A percentile compares a stretch with the other conserved stretches of the same genome.
Evolutionary conservation across 345 rosid genomes (phyloP).

Genomic region (Passiflora organensis): DNA sequence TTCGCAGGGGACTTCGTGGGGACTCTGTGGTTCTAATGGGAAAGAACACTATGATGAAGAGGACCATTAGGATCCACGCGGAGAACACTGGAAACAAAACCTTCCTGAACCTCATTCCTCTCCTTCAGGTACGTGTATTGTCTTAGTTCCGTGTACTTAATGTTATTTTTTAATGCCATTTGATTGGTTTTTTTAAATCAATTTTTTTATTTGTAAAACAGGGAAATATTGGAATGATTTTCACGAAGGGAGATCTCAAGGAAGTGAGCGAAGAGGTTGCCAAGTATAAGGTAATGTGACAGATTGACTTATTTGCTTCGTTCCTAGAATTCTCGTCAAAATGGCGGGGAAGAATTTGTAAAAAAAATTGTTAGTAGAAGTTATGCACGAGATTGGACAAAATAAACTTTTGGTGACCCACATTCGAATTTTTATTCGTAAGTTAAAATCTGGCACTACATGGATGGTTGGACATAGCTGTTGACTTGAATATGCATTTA

Average conservation of each 20-base stretch:
- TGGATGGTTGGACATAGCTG: too few relatives aligned
- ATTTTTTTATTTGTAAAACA: constrained; percentile 10
- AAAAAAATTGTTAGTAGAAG: too few relatives aligned
- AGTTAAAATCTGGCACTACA: too few relatives aligned
- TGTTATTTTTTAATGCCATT: too few relatives aligned
- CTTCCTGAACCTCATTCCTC: constrained; percentile 62
- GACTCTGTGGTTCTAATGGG: constrained; percentile 92
- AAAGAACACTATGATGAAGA: constrained; percentile 96
- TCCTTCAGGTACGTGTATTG: constrained; percentile 56
- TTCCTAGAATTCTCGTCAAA: too few relatives aligned
- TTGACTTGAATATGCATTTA: too few relatives aligned
- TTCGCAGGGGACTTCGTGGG: constrained; percentile 69
- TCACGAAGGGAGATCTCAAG: constrained; percentile 94
- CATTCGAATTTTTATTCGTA: too few relatives aligned
- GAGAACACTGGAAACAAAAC: constrained; percentile 62
- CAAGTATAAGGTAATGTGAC: constrained; percentile 68
- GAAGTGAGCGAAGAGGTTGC: constrained; percentile 95
- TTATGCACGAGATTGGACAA: too few relatives aligned
- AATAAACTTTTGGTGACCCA: too few relatives aligned
- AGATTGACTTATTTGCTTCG: too few relatives aligned
- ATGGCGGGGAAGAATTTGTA: too few relatives aligned
- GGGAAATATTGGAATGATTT: constrained; percentile 96
- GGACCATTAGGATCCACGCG: constrained; percentile 69
- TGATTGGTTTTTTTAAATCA: background rate
- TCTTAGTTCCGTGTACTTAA: too few relatives aligned